phyloP scores from a whole-genome alignment of 495 filamentous ascomycete species.

The Cenococcum geophilum region DNA sequence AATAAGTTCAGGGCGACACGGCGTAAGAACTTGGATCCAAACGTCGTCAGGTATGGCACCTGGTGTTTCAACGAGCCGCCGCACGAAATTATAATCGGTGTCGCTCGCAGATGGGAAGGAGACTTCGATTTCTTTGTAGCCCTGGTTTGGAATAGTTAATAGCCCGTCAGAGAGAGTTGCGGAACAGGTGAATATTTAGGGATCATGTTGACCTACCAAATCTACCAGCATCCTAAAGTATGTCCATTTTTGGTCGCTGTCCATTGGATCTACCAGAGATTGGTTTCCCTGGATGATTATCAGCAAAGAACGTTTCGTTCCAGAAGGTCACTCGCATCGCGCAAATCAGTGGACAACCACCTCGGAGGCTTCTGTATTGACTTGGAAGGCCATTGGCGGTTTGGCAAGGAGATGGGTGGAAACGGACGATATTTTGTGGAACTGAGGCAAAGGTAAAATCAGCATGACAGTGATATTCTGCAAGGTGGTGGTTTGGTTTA shows the following conservation, averaged over 20 bases:
- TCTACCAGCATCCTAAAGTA: slow-evolving; percentile 94
- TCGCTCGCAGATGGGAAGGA: slow-evolving; percentile 92
- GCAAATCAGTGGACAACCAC: slow-evolving; percentile 43
- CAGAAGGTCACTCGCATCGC: no score
- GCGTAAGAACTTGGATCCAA: slow-evolving; percentile 89
- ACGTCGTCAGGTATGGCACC: slow-evolving; percentile 87
- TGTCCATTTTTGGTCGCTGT: slow-evolving; percentile 84
- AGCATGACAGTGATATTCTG: no score
- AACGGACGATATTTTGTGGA: slow-evolving; percentile 83
- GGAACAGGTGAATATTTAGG: no score
- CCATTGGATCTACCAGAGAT: slow-evolving; percentile 46
- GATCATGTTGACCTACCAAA: no score
- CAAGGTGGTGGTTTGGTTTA: no score
- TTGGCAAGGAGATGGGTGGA: slow-evolving; percentile 69
- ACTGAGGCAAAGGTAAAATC: no score
- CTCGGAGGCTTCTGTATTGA: slow-evolving; percentile 41
- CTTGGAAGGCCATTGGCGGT: slow-evolving; percentile 86
- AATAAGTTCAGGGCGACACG: no score
- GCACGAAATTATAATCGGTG: slow-evolving; percentile 93
- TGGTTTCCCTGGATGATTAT: slow-evolving; percentile 44
- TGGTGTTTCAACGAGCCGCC: slow-evolving; percentile 78
- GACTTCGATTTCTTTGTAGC: slow-evolving; percentile 98
- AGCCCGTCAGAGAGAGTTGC: no score
- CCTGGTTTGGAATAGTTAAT: no score
- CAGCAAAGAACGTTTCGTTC: no score